phyloP scores from a whole-genome alignment of 306 rosid genomes.

The Biancaea sappan region DNA sequence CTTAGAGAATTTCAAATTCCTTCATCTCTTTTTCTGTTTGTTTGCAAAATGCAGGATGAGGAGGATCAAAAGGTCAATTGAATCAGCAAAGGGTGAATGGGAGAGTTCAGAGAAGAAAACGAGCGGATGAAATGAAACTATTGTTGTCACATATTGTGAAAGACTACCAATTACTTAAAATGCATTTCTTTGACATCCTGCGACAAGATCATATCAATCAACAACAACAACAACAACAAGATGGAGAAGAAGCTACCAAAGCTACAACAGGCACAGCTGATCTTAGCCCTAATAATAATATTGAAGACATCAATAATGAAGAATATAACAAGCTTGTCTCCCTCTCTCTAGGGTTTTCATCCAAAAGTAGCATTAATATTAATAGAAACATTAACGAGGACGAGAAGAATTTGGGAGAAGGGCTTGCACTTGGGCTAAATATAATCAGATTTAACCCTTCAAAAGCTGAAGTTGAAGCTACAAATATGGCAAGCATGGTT shows the following conservation, averaged over 20 bases:
- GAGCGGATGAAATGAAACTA: constrained; percentile 50
- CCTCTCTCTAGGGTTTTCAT: constrained; percentile 60
- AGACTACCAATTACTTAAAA: constrained; percentile 51
- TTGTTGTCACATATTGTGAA: constrained; percentile 31
- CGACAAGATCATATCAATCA: constrained; percentile 25
- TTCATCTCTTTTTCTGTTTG: background rate
- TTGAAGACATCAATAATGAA: background rate
- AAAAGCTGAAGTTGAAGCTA: background rate
- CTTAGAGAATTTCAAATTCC: background rate
- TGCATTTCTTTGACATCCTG: constrained; percentile 38
- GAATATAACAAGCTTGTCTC: constrained; percentile 53
- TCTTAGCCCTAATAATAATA: background rate
- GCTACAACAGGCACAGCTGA: background rate
- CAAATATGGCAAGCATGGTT: constrained; percentile 6
- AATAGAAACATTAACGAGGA: constrained; percentile 6
- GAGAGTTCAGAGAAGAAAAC: constrained; percentile 57
- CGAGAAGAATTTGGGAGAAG: constrained; percentile 26
- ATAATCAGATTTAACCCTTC: constrained; percentile 37
- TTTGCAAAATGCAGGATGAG: constrained; percentile 34
- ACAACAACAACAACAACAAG: background rate
- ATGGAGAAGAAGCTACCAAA: constrained; percentile 14
- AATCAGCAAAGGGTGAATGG: constrained; percentile 53
- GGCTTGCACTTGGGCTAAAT: constrained; percentile 56
- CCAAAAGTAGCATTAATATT: constrained; percentile 27
- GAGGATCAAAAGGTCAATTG: constrained; percentile 39